Evolutionary conservation across 805 yeast genomes (phyloP).

Genomic region (Barnettozyma populi): DNA sequence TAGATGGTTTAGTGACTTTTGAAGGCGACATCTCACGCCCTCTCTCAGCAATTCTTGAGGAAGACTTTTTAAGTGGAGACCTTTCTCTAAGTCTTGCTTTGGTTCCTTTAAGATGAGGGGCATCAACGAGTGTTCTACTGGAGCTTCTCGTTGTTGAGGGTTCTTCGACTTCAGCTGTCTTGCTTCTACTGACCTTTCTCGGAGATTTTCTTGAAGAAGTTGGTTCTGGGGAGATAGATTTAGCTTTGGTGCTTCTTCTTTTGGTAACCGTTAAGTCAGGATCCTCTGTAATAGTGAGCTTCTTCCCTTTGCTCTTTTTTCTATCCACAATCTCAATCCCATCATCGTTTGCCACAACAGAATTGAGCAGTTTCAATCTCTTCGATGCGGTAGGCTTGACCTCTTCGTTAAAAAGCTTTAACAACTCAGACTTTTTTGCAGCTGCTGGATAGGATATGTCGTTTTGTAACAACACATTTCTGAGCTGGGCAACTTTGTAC

Average conservation of each 20-base stretch:
- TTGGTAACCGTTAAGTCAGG: constrained; percentile 8
- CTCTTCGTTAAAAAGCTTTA: constrained; percentile 51
- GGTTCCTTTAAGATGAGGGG: constrained; percentile 13
- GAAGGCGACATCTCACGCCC: constrained; percentile 6
- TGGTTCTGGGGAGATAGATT: constrained; percentile 1
- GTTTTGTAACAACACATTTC: constrained; percentile 59
- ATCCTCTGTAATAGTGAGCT: constrained; percentile 2
- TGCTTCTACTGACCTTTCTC: constrained; percentile 18
- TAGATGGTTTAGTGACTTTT: not conserved
- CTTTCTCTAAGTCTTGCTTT: constrained; percentile 3
- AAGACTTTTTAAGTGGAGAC: constrained; percentile 8
- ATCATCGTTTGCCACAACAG: constrained; percentile 29
- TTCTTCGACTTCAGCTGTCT: constrained; percentile 13
- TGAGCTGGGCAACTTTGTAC: constrained; percentile 63
- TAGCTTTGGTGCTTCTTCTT: constrained; percentile 4
- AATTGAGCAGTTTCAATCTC: constrained; percentile 30
- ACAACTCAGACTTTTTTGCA: constrained; percentile 63
- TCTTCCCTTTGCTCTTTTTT: constrained; percentile 5
- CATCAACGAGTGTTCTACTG: constrained; percentile 4
- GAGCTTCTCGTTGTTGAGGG: constrained; percentile 5
- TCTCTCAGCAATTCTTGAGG: not conserved
- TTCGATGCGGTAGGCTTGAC: constrained; percentile 44
- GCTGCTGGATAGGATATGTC: constrained; percentile 54
- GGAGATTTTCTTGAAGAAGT: constrained; percentile 13
- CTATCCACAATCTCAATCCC: constrained; percentile 36